Percentiles rank a stretch among this genome's conserved stretches.
These are phyloP conservation scores for Leccinum subtestaceum DNA, from an alignment of 768 basidiomycete species.

Conservation along the genomic window DNA sequence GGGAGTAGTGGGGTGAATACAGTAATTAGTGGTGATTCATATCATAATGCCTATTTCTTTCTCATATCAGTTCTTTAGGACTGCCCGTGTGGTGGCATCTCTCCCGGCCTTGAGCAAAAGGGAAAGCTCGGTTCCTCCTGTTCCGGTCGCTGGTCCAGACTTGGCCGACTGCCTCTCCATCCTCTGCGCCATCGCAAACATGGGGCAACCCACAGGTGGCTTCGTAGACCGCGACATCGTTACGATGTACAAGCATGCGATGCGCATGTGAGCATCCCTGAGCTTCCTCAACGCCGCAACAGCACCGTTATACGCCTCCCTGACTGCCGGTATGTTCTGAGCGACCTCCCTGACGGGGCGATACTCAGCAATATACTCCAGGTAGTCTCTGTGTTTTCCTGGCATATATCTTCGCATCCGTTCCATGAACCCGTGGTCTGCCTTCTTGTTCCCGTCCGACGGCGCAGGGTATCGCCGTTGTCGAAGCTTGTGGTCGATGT, in stretches of 20 bases:
- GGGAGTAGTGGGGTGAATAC: background rate
- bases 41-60: background rate
- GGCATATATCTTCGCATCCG: constrained; percentile 97
- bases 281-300: constrained; percentile 78
- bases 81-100: constrained; percentile 75
- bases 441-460: constrained; percentile 61
- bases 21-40: constrained; percentile 16
- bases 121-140: constrained; percentile 85
- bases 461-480: constrained; percentile 67
- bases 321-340: constrained; percentile 51
- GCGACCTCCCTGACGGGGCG: constrained; percentile 65
- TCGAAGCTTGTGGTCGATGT: constrained; percentile 83
- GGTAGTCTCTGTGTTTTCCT: constrained; percentile 81
- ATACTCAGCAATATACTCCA: constrained; percentile 59
- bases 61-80: constrained; percentile 37
- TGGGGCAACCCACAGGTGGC: constrained; percentile 47
- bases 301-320: constrained; percentile 76
- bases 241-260: constrained; percentile 86
- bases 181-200: constrained; percentile 52
- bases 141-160: constrained; percentile 66
- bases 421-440: constrained; percentile 81
- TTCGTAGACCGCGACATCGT: constrained; percentile 70
- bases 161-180: constrained; percentile 42
- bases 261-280: constrained; percentile 84
- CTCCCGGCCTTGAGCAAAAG: constrained; percentile 83